Evolutionary conservation across 1,139 yeast species (phyloP).

Genomic region (Scheffersomyces stambukii): DNA sequence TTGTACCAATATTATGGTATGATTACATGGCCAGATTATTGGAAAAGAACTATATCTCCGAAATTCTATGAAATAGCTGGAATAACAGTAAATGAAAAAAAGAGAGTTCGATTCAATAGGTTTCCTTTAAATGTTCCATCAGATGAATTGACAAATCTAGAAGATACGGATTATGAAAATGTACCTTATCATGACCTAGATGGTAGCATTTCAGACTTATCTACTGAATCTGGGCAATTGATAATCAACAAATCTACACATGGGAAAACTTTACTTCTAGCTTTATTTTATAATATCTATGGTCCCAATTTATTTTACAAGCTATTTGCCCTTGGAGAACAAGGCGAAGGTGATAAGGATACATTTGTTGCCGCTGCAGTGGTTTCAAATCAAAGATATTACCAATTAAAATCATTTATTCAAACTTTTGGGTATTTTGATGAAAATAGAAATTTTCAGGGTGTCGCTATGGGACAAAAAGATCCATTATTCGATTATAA

Average conservation of each 20-base stretch:
- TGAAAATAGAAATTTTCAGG: conserved; percentile 22
- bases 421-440: conserved; percentile 30
- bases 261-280: conserved; percentile 46
- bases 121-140: conserved; percentile 15
- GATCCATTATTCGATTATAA: conserved; percentile 29
- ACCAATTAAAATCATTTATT: conserved; percentile 45
- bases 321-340: conserved; percentile 54
- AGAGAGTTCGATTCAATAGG: conserved; percentile 21
- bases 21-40: conserved; percentile 80
- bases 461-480: conserved; percentile 41
- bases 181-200: conserved; percentile 47
- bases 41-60: conserved; percentile 74
- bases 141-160: conserved; percentile 5
- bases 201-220: conserved; percentile 58
- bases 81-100: conserved; percentile 24
- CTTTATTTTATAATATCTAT: conserved; percentile 53
- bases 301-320: conserved; percentile 57
- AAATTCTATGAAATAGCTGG: conserved; percentile 63
- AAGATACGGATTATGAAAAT: conserved; percentile 10
- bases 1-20: conserved; percentile 56
- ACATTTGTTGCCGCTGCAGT: conserved; percentile 58
- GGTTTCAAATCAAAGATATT: conserved; percentile 41
- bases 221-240: conserved; percentile 62
- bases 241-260: conserved; percentile 52
- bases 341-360: conserved; percentile 69